Conservation (phyloP, 192 early-diverging fungal genomes). For the Backusella psychrophila region DNA sequence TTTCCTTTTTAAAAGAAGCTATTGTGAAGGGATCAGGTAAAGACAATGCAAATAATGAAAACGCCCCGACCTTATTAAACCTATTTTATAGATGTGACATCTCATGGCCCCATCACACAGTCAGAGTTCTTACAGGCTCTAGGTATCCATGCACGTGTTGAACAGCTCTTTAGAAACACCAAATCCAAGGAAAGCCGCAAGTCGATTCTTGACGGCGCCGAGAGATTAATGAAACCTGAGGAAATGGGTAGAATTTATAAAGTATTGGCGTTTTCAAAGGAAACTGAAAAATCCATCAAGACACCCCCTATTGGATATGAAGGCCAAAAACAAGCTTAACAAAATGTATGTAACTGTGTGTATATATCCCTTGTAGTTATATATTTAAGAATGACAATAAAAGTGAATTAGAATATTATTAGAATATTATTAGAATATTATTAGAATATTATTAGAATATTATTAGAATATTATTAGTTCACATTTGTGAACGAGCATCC, state of each 20-base stretch:
- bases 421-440: too few relatives aligned
- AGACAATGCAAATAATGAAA: background rate
- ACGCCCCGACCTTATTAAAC: background rate
- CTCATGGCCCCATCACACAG: slow-evolving; percentile 82
- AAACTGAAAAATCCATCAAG: background rate
- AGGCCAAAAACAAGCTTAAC: background rate
- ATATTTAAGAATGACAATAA: too few relatives aligned
- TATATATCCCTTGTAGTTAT: background rate
- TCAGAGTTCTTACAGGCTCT: slow-evolving; percentile 70
- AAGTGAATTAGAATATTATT: too few relatives aligned
- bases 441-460: too few relatives aligned
- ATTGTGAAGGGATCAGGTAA: slow-evolving; percentile 32
- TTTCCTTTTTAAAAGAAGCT: slow-evolving; percentile 66
- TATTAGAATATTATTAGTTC: too few relatives aligned
- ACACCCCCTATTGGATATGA: background rate
- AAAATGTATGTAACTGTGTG: background rate
- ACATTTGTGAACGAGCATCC: too few relatives aligned
- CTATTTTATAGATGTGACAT: slow-evolving; percentile 22
- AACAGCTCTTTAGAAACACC: slow-evolving; percentile 64
- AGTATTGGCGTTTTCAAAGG: slow-evolving; percentile 52
- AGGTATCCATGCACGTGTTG: slow-evolving; percentile 76
- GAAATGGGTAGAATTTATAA: slow-evolving; percentile 92
- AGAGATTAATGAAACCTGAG: slow-evolving; percentile 70
- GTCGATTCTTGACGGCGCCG: slow-evolving; percentile 65
- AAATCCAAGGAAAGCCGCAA: slow-evolving; percentile 47